phyloP scores from a whole-genome alignment of 2,329 filamentous ascomycete species.

The Magnaporthiopsis poae region DNA sequence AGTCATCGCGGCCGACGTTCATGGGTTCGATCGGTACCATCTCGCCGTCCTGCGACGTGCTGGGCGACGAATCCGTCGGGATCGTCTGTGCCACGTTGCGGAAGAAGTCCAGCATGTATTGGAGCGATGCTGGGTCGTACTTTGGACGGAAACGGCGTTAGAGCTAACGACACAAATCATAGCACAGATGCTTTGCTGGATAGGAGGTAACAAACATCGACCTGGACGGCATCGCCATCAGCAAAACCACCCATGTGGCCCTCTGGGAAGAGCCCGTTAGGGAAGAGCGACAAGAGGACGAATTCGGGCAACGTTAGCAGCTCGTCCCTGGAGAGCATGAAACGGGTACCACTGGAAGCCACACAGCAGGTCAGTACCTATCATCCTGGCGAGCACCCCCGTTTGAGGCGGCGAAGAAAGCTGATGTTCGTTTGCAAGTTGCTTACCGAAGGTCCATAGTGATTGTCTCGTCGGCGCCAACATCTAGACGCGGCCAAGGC shows the following conservation, averaged over 20 bases:
- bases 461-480: slow-evolving; percentile 84
- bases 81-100: slow-evolving; percentile 94
- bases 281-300: slow-evolving; percentile 91
- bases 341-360: slow-evolving; percentile 68
- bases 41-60: slow-evolving; percentile 53
- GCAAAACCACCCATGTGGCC: slow-evolving; percentile 89
- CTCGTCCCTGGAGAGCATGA: slow-evolving; percentile 89
- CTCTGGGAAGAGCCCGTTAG: slow-evolving; percentile 94
- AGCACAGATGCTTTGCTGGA: neutral
- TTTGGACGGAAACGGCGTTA: slow-evolving; percentile 31
- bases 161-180: slow-evolving; percentile 21
- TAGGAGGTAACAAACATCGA: slow-evolving; percentile 57
- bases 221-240: slow-evolving; percentile 88
- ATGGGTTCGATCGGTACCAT: slow-evolving; percentile 63
- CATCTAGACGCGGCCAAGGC: slow-evolving; percentile 41
- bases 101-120: slow-evolving; percentile 99
- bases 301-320: slow-evolving; percentile 93
- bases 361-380: neutral
- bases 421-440: slow-evolving; percentile 8
- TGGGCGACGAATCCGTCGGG: slow-evolving; percentile 61
- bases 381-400: neutral
- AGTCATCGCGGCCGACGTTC: slow-evolving; percentile 57
- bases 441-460: slow-evolving; percentile 82
- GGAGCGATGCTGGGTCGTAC: slow-evolving; percentile 92
- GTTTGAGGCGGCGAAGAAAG: neutral